phyloP scores from a whole-genome alignment of 2,329 filamentous ascomycete genomes.

The Biscogniauxia sp. region DNA sequence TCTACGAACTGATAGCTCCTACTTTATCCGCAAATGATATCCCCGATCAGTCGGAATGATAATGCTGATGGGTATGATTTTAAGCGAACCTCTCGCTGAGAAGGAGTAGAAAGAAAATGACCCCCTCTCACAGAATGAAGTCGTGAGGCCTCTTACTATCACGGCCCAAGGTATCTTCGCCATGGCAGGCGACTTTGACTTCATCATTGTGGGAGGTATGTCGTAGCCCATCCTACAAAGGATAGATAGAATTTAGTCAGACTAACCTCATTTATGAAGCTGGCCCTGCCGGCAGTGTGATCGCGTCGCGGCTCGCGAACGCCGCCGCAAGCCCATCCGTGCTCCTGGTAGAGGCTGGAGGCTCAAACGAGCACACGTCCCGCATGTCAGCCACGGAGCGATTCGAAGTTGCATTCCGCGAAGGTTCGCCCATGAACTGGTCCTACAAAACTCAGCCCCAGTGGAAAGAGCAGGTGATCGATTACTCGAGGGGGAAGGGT shows the following conservation, averaged over 20 bases:
- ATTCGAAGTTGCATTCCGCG: slow-evolving; percentile 41
- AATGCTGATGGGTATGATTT: too few relatives aligned
- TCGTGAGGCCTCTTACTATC: background rate
- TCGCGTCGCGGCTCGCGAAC: slow-evolving; percentile 47
- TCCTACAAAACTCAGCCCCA: slow-evolving; percentile 40
- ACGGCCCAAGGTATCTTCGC: background rate
- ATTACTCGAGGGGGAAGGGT: slow-evolving; percentile 40
- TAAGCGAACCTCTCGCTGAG: too few relatives aligned
- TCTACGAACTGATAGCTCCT: background rate
- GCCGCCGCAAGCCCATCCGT: slow-evolving; percentile 41
- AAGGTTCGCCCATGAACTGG: slow-evolving; percentile 43
- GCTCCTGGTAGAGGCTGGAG: slow-evolving; percentile 53
- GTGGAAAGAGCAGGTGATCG: slow-evolving; percentile 33
- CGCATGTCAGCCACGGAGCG: slow-evolving; percentile 39
- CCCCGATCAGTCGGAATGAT: too few relatives aligned
- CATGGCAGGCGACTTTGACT: slow-evolving; percentile 12
- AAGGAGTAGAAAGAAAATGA: too few relatives aligned
- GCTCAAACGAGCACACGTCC: slow-evolving; percentile 35
- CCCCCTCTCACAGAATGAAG: background rate
- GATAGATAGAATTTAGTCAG: too few relatives aligned
- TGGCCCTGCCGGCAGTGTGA: slow-evolving; percentile 49
- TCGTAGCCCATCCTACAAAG: background rate
- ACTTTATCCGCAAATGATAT: background rate
- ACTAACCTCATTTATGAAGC: slow-evolving; percentile 31
- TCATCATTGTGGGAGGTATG: slow-evolving; percentile 18